Evolutionary conservation across 202 grass and related monocot genomes (phyloP).

Genomic region (Bolboschoenoplectus hybrid): DNA sequence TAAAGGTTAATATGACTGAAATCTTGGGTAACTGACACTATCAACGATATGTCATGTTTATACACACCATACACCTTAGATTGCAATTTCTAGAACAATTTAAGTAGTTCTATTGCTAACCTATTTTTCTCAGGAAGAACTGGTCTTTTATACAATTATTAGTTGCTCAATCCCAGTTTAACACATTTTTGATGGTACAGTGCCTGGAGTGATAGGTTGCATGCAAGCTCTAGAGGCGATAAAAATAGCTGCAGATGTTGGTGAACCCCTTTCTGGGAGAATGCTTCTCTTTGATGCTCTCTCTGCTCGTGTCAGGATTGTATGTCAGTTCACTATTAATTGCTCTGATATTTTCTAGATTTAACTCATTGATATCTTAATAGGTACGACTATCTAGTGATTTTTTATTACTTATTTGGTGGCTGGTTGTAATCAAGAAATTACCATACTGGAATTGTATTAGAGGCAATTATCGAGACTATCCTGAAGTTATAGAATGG

Average conservation of each 20-base stretch:
- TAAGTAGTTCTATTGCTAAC: constrained; percentile 26
- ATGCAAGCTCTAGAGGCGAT: constrained; percentile 97
- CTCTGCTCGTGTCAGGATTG: constrained; percentile 71
- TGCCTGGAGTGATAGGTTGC: constrained; percentile 92
- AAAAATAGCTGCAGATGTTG: constrained; percentile 75
- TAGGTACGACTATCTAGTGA: not conserved
- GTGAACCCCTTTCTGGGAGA: constrained; percentile 87
- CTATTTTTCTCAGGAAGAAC: not conserved
- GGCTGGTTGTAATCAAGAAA: not conserved
- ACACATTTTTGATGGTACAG: constrained; percentile 55
- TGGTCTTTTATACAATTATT: not conserved
- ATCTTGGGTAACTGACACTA: not conserved
- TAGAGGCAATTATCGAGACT: not conserved
- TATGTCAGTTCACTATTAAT: constrained; percentile 51
- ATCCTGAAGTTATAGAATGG: not conserved
- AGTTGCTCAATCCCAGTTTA: constrained; percentile 25
- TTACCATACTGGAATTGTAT: not conserved
- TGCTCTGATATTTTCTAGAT: constrained; percentile 15
- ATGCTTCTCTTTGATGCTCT: constrained; percentile 93
- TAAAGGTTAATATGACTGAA: not conserved
- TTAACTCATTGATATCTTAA: not conserved
- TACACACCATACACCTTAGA: constrained; percentile 26
- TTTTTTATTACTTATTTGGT: not conserved
- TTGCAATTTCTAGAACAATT: constrained; percentile 16
- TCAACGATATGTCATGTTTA: not conserved